phyloP scores from a whole-genome alignment of 495 filamentous ascomycete genomes.

The Neurospora africana region DNA sequence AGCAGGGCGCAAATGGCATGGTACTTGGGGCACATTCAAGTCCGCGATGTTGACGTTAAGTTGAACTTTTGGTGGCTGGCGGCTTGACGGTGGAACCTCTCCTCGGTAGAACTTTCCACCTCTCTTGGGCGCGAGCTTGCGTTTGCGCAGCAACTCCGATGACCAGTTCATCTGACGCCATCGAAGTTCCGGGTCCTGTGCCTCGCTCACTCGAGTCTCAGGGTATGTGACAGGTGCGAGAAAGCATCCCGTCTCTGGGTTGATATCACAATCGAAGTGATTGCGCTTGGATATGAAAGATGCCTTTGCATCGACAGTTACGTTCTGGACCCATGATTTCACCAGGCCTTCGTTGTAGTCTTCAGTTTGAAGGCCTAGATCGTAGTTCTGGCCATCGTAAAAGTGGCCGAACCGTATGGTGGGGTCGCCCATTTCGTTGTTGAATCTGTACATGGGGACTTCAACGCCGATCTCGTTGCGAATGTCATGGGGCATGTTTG shows the following conservation, averaged over 20 bases:
- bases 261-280: slow-evolving; percentile 22
- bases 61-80: neutral
- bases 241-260: slow-evolving; percentile 21
- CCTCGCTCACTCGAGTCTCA: slow-evolving; percentile 7
- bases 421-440: neutral
- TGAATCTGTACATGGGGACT: neutral
- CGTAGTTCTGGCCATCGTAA: neutral
- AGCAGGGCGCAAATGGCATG: slow-evolving; percentile 27
- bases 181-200: neutral
- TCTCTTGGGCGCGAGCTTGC: neutral
- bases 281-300: slow-evolving; percentile 4
- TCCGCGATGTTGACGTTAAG: neutral
- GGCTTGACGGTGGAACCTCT: neutral
- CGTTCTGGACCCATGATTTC: slow-evolving; percentile 1
- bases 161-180: slow-evolving; percentile 14
- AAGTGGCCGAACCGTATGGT: slow-evolving; percentile 2
- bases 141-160: neutral
- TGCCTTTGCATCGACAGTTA: slow-evolving; percentile 3
- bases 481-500: slow-evolving; percentile 1
- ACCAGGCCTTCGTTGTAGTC: slow-evolving; percentile 4
- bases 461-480: slow-evolving; percentile 10
- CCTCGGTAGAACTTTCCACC: neutral
- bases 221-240: slow-evolving; percentile 16
- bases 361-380: neutral
- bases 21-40: slow-evolving; percentile 13